Conservation (phyloP, 2,329 filamentous ascomycete species). For the Pseudomassariella vexata region DNA sequence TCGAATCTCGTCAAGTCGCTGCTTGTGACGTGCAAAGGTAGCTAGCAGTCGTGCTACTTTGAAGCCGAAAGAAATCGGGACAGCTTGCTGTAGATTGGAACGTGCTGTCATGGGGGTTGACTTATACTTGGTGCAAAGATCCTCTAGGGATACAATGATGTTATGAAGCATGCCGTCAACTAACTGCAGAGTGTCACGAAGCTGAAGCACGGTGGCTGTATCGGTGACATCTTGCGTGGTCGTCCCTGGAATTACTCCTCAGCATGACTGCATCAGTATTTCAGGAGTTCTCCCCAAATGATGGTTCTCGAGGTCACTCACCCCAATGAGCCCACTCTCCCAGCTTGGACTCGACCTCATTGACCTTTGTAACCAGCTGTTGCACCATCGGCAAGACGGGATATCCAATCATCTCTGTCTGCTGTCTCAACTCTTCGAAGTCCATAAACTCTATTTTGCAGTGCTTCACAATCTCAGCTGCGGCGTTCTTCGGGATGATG, state of each 20-base stretch:
- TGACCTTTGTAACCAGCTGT: conserved; percentile 34
- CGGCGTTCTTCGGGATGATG: conserved; percentile 36
- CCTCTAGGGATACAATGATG: conserved; percentile 34
- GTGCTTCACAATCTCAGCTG: conserved; percentile 26
- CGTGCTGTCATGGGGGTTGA: conserved; percentile 52
- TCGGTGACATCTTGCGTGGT: conserved; percentile 58
- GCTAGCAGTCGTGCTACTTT: conserved; percentile 52
- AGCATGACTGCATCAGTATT: conserved; percentile 24
- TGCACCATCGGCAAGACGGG: conserved; percentile 45
- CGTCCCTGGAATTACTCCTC: conserved; percentile 48
- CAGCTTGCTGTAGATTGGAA: conserved; percentile 51
- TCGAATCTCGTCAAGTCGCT: conserved; percentile 40
- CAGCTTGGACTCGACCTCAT: conserved; percentile 22
- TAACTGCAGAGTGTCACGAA: conserved; percentile 41
- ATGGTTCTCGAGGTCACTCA: too few relatives aligned
- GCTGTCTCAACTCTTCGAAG: not conserved
- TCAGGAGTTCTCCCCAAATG: too few relatives aligned
- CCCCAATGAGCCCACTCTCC: too few relatives aligned
- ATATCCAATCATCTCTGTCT: conserved; percentile 48
- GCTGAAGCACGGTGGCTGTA: conserved; percentile 45
- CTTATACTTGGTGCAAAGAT: conserved; percentile 36
- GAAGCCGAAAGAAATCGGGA: conserved; percentile 52
- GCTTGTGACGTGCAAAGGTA: conserved; percentile 39
- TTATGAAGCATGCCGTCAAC: conserved; percentile 37
- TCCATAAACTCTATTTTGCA: conserved; percentile 13